Evolutionary conservation across 805 yeast genomes (phyloP), one percentile per base, ranked within the genome.

Genomic region (Blastobotrys attinorum): DNA sequence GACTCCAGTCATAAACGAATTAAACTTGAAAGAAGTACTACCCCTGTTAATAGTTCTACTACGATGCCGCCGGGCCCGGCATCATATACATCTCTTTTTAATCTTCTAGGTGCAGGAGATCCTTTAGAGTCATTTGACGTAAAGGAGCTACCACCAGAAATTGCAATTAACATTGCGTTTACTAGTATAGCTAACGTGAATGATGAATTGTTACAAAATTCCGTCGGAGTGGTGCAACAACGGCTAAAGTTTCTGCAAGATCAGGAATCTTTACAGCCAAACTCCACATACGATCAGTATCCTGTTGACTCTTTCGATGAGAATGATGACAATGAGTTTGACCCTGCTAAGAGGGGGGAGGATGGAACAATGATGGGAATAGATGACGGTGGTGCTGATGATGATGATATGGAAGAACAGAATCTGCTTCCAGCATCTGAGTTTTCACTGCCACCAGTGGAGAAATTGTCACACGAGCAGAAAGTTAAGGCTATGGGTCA

Each of bases 101-200:
- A 81, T 22, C 70, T 90, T 46, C 79, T 83, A 11, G 78, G 75
- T 32, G 66, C 77, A 25, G 63, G 67, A 33, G 78, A 81, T 55
- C 79, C 80, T 40, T 65, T 85, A 46, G 72, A 77, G 25, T 71
- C 72, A 31, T 82, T 86, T 57, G 90, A 90, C 59, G 75, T 86
- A 44, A 70, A 85, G 2, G 65, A 75, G 7, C 65, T 92, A 5
- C 82, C 92, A 3, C 73, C 73, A 18, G 76, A 77, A 40, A 69
- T 82, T 1, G 72, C 88, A 44, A 72, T 72, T 18, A 72, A 75
- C 37, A 80, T 81, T 72, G 85, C 81, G 13, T 66, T 76, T 44
- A 73, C 76, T 1, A 87, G 95, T 0, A 66, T 92, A 44, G 66
- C 71, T 15, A 72, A 72, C 35, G 75, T 76, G 0, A 73, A 75